Evolutionary conservation across 2,329 filamentous ascomycete genomes (phyloP).

Genomic region (Akanthomyces uredinophilus): DNA sequence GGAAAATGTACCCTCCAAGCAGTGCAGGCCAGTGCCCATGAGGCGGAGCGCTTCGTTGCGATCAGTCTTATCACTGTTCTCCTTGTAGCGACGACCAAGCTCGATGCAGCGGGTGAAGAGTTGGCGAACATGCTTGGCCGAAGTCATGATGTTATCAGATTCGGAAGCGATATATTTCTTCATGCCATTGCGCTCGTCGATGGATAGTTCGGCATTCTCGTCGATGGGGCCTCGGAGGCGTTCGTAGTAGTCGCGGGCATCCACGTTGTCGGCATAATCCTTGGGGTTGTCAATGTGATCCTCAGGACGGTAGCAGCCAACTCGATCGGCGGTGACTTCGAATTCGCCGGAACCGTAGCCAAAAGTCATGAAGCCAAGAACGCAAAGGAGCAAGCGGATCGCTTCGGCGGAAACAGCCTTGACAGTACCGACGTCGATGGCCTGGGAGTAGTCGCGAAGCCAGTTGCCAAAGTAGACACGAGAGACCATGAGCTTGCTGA

Average conservation of each 20-base stretch:
- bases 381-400: constrained; percentile 82
- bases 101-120: constrained; percentile 72
- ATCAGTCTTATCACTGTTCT: constrained; percentile 58
- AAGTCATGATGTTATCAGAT: constrained; percentile 70
- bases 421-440: constrained; percentile 86
- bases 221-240: constrained; percentile 79
- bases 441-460: constrained; percentile 89
- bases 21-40: constrained; percentile 83
- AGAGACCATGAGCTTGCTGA: constrained; percentile 80
- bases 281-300: constrained; percentile 67
- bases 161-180: constrained; percentile 97
- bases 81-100: constrained; percentile 67
- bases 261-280: constrained; percentile 85
- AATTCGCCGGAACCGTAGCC: constrained; percentile 74
- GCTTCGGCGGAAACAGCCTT: constrained; percentile 88
- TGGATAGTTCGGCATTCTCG: constrained; percentile 68
- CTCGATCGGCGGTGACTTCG: constrained; percentile 69
- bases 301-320: constrained; percentile 73
- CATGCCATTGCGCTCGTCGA: constrained; percentile 71
- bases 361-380: constrained; percentile 76
- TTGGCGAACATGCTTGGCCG: constrained; percentile 67
- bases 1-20: constrained; percentile 60
- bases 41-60: constrained; percentile 82
- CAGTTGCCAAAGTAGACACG: constrained; percentile 96
- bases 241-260: constrained; percentile 75